phyloP scores from a whole-genome alignment of 1,284 basidiomycete genomes.

The Cutaneotrichosporon curvatum region DNA sequence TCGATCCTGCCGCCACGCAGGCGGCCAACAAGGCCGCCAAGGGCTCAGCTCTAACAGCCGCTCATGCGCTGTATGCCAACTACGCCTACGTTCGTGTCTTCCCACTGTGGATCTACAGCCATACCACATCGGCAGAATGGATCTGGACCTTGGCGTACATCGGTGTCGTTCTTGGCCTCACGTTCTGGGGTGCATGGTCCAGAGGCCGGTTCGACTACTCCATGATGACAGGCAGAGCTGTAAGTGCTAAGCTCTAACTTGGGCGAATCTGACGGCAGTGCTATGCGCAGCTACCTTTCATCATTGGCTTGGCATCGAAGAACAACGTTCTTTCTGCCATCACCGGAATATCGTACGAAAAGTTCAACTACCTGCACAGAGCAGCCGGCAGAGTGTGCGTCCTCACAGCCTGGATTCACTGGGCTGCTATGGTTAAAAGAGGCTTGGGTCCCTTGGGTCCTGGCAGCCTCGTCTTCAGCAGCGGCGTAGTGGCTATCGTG shows the following conservation, averaged over 20 bases:
- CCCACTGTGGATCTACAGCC: slow-evolving; percentile 1
- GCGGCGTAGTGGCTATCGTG: not conserved
- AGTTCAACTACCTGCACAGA: slow-evolving; percentile 44
- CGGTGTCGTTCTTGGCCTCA: slow-evolving; percentile 3
- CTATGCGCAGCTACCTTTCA: slow-evolving; percentile 53
- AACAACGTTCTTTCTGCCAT: slow-evolving; percentile 58
- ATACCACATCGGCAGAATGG: not conserved
- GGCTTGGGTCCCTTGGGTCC: slow-evolving; percentile 10
- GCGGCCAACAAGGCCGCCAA: not conserved
- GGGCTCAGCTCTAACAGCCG: not conserved
- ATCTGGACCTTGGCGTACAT: slow-evolving; percentile 2
- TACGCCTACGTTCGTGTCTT: not conserved
- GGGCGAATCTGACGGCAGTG: not conserved
- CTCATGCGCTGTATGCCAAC: not conserved
- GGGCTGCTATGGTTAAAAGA: slow-evolving; percentile 15
- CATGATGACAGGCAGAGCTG: not conserved
- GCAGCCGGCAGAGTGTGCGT: slow-evolving; percentile 28
- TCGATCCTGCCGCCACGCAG: not conserved
- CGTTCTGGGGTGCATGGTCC: not conserved
- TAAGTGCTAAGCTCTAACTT: not conserved
- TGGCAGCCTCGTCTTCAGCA: slow-evolving; percentile 3
- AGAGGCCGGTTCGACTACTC: not conserved
- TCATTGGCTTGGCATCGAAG: slow-evolving; percentile 58
- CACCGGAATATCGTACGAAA: slow-evolving; percentile 59
- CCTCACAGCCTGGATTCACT: slow-evolving; percentile 31